Conservation (phyloP, 1,284 basidiomycete species). For the Mycosarcoma mackinlayi region DNA sequence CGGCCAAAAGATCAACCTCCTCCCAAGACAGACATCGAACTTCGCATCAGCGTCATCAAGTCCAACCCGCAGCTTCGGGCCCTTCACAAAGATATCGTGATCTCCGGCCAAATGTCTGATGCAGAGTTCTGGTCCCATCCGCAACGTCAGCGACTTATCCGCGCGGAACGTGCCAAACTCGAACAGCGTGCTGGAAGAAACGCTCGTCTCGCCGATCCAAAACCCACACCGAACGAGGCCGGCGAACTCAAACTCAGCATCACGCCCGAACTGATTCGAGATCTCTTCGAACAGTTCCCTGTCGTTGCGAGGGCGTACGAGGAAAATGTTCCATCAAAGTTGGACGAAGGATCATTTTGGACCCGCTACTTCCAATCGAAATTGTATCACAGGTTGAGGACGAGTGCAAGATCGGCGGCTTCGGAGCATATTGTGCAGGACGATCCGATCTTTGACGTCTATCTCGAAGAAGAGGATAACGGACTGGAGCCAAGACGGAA, state of each 20-base stretch:
- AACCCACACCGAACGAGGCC: conserved; percentile 57
- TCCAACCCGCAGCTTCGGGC: conserved; percentile 56
- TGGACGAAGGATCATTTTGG: conserved; percentile 93
- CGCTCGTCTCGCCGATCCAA: conserved; percentile 64
- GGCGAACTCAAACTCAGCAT: conserved; percentile 82
- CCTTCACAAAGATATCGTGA: conserved; percentile 64
- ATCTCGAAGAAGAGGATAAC: conserved; percentile 93
- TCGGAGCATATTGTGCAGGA: conserved; percentile 86
- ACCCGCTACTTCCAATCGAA: conserved; percentile 94
- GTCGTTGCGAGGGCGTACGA: conserved; percentile 90
- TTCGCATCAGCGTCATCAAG: conserved; percentile 59
- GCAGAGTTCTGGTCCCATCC: conserved; percentile 68
- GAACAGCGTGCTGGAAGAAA: conserved; percentile 62
- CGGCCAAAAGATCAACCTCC: conserved; percentile 9
- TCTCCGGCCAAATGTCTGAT: conserved; percentile 53
- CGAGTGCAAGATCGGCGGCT: conserved; percentile 86
- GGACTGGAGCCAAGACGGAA: conserved; percentile 82
- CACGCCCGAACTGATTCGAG: conserved; percentile 89
- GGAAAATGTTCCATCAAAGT: conserved; percentile 89
- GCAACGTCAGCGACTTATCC: conserved; percentile 56
- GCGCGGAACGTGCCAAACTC: conserved; percentile 56
- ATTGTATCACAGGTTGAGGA: conserved; percentile 91
- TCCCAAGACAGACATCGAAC: conserved; percentile 52
- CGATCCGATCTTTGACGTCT: conserved; percentile 94
- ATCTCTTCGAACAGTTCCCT: conserved; percentile 98